Base-by-base conservation (phyloP, 331 rosid genomes). In the Quercus phellos region DNA sequence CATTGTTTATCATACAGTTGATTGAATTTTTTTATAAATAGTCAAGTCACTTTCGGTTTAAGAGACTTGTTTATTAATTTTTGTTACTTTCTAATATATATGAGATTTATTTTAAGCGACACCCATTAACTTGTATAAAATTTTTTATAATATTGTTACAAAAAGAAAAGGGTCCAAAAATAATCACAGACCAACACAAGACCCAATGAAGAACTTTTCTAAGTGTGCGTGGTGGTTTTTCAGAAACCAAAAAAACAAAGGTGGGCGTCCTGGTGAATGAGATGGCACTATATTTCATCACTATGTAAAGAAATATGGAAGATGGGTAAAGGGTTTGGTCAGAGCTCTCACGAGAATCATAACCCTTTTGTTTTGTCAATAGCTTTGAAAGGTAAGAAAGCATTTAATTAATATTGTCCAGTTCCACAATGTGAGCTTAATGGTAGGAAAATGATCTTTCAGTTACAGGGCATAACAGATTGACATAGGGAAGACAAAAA, bases 171-270 rank as follows among this genome's bases (percentile, higher is more conserved):
- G 63, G 14, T 19, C 30, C 13, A 55, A 55, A n/a, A 61, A 61
- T 26, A 26, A 27, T 32, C 34, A 61, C 38, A 26, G n/a, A 29
- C 66, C 30, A 61, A 6, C 70, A 35, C 69, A 38, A 13, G 22
- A 14, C 69, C 70, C 77, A 34, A 3, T 68, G 38, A 42, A 19
- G 14, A 71, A 38, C 81, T 66, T 77, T 66, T 67, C 72, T 30
- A 78, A 72, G 82, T 66, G 76, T 82, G 76, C 75, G 76, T 51
- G 51, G 56, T 66, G 79, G 78, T 16, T 34, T 63, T 7, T 63
- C 5, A 16, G 22, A 61, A 29, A 63, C 10, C 43, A 35, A 27
- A 29, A 63, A 27, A 29, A 46, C 16, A 17, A 29, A 61, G 30
- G 22, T 5, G 69, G 17, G 42, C 4, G 4, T 63, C 18, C 38